Evolutionary conservation across 495 filamentous ascomycete species (phyloP), one percentile per base, ranked within the genome.

Genomic region (Wilcoxina mikolae): DNA sequence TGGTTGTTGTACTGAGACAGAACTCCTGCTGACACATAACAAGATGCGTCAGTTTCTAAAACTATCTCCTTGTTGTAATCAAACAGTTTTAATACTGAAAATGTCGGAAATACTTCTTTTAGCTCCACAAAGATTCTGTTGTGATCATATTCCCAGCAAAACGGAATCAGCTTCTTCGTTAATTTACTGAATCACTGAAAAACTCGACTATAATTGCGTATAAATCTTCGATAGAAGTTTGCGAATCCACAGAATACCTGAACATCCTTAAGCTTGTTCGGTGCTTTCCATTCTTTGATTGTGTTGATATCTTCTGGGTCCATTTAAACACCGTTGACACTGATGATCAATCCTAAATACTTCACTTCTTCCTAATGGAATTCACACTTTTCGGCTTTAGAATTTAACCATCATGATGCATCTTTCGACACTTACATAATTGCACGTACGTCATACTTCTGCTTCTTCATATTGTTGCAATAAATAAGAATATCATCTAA

Each of bases 401-500:
- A 24, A 22, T 62, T 24, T 3, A 70, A 68, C 57, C 38, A 53
- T 42, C 15, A 41, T n/a, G 4, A 69, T 60, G 29, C 66, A 39
- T 10, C 52, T 22, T 2, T 53, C 18, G 44, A n/a, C n/a, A n/a
- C n/a, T n/a, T n/a, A n/a, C n/a, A n/a, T n/a, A n/a, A n/a, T n/a
- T n/a, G n/a, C n/a, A n/a, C n/a, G n/a, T n/a, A n/a, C n/a, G n/a
- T n/a, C n/a, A n/a, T n/a, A n/a, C n/a, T n/a, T n/a, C n/a, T 71
- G 54, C 26, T 68, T 23, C 31, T 58, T 27, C 18, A 61, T 26
- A 3, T 10, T 28, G 23, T 65, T 25, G 29, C 53, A 55, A 53
- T 62, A 71, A 25, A 73, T 67, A 0, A 72, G 44, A 31, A 71
- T 61, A 29, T 73, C 56, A 43, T 73, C 63, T 0, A 72, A 29